These are phyloP conservation scores for Eustoma russellianum DNA, from an alignment of 257 asterid genomes.

Conservation along the genomic window DNA sequence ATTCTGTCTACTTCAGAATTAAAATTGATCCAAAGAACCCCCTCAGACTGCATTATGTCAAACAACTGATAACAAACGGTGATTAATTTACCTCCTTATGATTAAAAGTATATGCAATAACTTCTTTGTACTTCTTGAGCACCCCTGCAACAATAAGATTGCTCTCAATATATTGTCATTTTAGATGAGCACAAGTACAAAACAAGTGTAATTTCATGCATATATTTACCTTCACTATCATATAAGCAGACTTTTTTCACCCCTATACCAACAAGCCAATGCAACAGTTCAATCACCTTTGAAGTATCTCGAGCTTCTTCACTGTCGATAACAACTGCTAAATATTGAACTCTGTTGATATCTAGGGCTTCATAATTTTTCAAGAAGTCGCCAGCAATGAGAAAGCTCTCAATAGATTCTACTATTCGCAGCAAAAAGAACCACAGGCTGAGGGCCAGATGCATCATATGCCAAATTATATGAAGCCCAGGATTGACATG, in stretches of 20 bases:
- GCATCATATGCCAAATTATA: conserved; percentile 55
- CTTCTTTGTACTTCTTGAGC: conserved; percentile 61
- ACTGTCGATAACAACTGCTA: conserved; percentile 86
- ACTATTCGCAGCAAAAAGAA: conserved; percentile 37
- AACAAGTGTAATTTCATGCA: background rate
- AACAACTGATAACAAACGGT: too few relatives aligned
- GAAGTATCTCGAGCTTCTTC: conserved; percentile 64
- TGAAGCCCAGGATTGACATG: conserved; percentile 38
- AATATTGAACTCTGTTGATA: conserved; percentile 57
- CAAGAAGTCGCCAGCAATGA: conserved; percentile 53
- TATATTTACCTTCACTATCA: conserved; percentile 64
- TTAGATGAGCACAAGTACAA: conserved; percentile 5
- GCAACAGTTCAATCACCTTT: conserved; percentile 60
- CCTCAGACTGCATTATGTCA: too few relatives aligned
- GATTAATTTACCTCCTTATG: conserved; percentile 10
- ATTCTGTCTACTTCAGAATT: too few relatives aligned
- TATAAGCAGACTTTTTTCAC: conserved; percentile 63
- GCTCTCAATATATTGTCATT: conserved; percentile 7
- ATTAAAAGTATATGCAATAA: conserved; percentile 38
- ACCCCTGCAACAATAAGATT: conserved; percentile 47
- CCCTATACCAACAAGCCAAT: conserved; percentile 66
- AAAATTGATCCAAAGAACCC: too few relatives aligned
- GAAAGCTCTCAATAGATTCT: conserved; percentile 52
- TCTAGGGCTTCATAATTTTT: conserved; percentile 46
- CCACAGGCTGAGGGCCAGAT: conserved; percentile 57